Base-by-base conservation (phyloP, 257 asterid genomes). In the Nicotiana benthamiana region DNA sequence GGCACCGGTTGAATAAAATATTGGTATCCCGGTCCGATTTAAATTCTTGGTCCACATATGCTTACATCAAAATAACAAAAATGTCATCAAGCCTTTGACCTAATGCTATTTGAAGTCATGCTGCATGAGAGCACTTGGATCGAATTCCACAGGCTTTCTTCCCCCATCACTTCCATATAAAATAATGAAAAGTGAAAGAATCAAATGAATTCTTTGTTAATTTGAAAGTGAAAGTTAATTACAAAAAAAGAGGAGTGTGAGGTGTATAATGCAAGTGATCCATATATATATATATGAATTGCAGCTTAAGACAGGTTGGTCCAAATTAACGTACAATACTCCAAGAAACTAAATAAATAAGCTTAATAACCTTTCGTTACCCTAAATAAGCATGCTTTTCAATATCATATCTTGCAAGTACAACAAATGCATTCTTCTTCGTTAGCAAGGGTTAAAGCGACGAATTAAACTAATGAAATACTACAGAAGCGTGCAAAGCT, bases 291-390 rank as follows among this genome's bases (percentile, higher is more conserved):
- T 11, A 6, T 34, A 34, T 34, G 6, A 36, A 36, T 36, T 34
- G 43, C 34, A 12, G 32, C 57, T 22, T 40, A 40, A 0, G 20
- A 54, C 18, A 16, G 77, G 77, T 70, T 70, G 77, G 77, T 22
- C 77, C 77, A 70, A 70, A 70, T 7, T 40, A 0, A 43, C 24
- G 57, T 40, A 20, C 1, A 20, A 20, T 11, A 22, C 59, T 43
- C 59, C 13, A 43, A 43, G n/a, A 20, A 43, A 70, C 22, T 70
- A 43, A 43, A 70, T 70, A 70, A 70, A 70, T 43, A 40, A 70
- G 30, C 30, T 12, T 79, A 61, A 83, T 83, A 86, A 82, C 91
- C 90, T 26, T 89, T 88, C 89, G 89, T 20, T 85, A 84, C 89
- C 81, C 85, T 75, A 83, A 87, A 79, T 84, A 82, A 86, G 26